A percentile compares a stretch with the other conserved stretches of the same genome.
These are phyloP conservation scores for Geranium rotundifolium DNA, from an alignment of 345 rosid species.

Conservation along the genomic window DNA sequence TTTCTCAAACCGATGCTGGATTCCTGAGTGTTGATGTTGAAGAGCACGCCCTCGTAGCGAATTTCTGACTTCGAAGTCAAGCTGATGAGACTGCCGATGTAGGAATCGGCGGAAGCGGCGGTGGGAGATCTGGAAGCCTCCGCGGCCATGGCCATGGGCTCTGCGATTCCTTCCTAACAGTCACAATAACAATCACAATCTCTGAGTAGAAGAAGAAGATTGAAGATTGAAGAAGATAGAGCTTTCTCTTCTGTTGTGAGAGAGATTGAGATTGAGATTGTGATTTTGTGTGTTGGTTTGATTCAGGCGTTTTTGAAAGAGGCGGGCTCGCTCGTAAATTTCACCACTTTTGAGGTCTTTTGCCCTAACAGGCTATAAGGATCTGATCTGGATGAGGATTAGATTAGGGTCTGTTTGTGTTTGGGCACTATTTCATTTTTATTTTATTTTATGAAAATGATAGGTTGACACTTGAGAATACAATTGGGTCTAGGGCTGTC, in stretches of 20 bases:
- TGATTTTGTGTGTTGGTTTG: no score
- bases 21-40: slow-evolving; percentile 29
- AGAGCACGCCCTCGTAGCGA: slow-evolving; percentile 41
- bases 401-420: no score
- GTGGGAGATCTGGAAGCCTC: not conserved
- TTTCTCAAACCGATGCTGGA: slow-evolving; percentile 31
- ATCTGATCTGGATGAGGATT: no score
- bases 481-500: no score
- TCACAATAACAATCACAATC: no score
- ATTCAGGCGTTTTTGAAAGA: no score
- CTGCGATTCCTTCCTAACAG: slow-evolving; percentile 6
- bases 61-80: slow-evolving; percentile 36
- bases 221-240: not conserved
- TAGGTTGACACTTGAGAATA: no score
- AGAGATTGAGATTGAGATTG: not conserved
- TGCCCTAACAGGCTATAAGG: no score
- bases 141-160: not conserved
- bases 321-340: no score
- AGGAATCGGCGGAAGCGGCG: slow-evolving; percentile 23
- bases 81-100: slow-evolving; percentile 31
- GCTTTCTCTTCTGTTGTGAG: not conserved
- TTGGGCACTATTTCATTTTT: no score
- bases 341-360: no score
- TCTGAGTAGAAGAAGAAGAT: not conserved
- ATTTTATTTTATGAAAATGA: no score